A percentile compares a stretch with the other conserved stretches of the same genome.
These are phyloP conservation scores for Puccinia sorghi DNA, from an alignment of 1,284 basidiomycete species.

Conservation along the genomic window DNA sequence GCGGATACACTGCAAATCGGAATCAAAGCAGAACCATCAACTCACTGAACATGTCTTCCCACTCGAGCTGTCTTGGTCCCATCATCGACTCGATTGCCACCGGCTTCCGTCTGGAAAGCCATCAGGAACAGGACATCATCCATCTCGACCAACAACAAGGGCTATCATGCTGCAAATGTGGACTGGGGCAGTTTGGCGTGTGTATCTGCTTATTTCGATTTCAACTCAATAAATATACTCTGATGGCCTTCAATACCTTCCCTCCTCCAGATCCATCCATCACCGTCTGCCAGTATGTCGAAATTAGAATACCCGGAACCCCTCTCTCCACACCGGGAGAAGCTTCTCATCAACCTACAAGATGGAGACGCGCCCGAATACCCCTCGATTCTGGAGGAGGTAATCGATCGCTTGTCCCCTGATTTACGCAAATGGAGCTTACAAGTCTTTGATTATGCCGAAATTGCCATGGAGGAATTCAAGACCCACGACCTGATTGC, in stretches of 20 bases:
- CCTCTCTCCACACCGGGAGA: background rate
- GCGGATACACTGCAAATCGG: background rate
- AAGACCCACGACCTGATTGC: conserved; percentile 55
- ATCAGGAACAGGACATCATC: background rate
- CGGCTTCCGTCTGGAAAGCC: background rate
- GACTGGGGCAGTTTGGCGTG: conserved; percentile 14
- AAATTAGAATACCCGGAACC: background rate
- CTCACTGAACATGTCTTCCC: conserved; percentile 17
- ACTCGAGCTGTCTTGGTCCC: conserved; percentile 26
- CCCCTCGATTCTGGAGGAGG: conserved; percentile 12
- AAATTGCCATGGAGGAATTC: conserved; percentile 52
- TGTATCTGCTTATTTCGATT: background rate
- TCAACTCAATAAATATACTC: background rate
- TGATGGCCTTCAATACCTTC: background rate
- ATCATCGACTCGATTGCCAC: conserved; percentile 18
- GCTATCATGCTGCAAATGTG: conserved; percentile 17
- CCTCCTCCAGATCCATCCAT: background rate
- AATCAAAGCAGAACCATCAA: background rate
- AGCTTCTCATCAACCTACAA: conserved; percentile 23
- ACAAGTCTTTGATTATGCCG: conserved; percentile 51
- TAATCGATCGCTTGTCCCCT: conserved; percentile 27
- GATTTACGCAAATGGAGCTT: conserved; percentile 36
- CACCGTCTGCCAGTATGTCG: background rate
- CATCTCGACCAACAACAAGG: background rate
- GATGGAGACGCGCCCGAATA: background rate